Conservation (phyloP, 2,329 filamentous ascomycete genomes). For the Colletotrichum liaoningense region DNA sequence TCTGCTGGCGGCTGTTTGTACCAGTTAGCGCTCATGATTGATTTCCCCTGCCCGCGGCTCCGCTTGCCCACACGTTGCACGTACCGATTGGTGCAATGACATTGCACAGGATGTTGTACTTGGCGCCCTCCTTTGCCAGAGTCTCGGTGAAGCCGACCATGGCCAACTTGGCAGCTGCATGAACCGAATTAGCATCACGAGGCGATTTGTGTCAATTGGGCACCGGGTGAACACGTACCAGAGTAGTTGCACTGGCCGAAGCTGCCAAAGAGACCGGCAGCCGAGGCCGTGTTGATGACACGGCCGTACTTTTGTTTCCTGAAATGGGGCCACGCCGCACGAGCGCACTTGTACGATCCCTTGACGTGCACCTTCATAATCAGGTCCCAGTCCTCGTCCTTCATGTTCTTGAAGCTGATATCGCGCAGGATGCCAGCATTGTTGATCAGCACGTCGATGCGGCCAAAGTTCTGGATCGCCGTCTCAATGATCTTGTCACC, state of each 20-base stretch:
- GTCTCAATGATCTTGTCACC: slow-evolving; percentile 95
- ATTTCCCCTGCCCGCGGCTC: background rate
- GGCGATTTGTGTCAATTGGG: background rate
- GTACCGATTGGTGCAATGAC: slow-evolving; percentile 87
- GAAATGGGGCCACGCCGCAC: slow-evolving; percentile 97
- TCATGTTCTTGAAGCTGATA: slow-evolving; percentile 99
- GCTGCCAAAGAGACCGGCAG: slow-evolving; percentile 92
- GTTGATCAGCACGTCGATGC: slow-evolving; percentile 96
- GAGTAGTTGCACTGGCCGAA: slow-evolving; percentile 98
- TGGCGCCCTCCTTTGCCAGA: slow-evolving; percentile 94
- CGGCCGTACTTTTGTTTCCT: slow-evolving; percentile 98
- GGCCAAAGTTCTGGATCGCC: slow-evolving; percentile 82
- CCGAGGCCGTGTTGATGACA: slow-evolving; percentile 97
- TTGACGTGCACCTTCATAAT: slow-evolving; percentile 93
- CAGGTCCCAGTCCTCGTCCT: slow-evolving; percentile 95
- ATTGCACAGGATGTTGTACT: slow-evolving; percentile 98
- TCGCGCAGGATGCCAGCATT: slow-evolving; percentile 97
- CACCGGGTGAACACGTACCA: slow-evolving; percentile 53
- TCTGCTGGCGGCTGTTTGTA: slow-evolving; percentile 78
- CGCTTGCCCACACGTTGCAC: slow-evolving; percentile 37
- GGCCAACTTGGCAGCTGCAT: slow-evolving; percentile 85
- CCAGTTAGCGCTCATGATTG: slow-evolving; percentile 9
- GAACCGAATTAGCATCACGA: slow-evolving; percentile 11
- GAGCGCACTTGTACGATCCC: slow-evolving; percentile 94
- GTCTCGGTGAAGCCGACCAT: slow-evolving; percentile 98